A percentile compares a stretch with the other conserved stretches of the same genome.
These are phyloP conservation scores for Backusella tuberculispora DNA, from an alignment of 192 early-diverging fungal genomes.

Conservation along the genomic window DNA sequence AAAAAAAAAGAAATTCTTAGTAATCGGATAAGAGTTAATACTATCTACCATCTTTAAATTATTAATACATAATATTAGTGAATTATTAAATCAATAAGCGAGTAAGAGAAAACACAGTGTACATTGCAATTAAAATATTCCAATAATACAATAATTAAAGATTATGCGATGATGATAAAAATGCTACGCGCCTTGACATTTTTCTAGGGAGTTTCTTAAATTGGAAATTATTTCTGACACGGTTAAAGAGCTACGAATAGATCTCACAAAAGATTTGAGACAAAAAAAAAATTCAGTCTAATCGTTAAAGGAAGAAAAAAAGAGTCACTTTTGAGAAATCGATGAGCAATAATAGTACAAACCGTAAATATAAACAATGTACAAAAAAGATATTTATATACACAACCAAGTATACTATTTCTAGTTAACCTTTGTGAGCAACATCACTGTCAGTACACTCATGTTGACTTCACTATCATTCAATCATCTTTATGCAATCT, in stretches of 20 bases:
- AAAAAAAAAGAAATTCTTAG: background rate
- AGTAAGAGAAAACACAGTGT: too few species aligned
- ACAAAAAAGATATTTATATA: background rate
- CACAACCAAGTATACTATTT: background rate
- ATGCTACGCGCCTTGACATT: constrained; percentile 5
- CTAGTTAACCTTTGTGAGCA: background rate
- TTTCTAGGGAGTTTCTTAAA: constrained; percentile 12
- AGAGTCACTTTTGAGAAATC: constrained; percentile 4
- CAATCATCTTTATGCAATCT: background rate
- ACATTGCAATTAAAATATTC: too few species aligned
- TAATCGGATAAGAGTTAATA: background rate
- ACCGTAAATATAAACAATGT: background rate
- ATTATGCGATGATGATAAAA: background rate
- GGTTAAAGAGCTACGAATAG: background rate
- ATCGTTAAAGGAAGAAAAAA: background rate
- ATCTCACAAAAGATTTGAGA: constrained; percentile 6
- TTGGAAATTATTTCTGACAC: background rate
- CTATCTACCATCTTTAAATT: background rate
- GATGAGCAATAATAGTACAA: background rate
- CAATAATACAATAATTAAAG: too few species aligned
- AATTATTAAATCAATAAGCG: too few species aligned
- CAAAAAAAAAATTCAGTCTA: background rate
- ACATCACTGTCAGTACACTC: background rate
- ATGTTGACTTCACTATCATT: background rate
- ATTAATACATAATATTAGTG: background rate